Conservation (phyloP, 208 protist genomes). For the Wallacemonas collosoma region DNA sequence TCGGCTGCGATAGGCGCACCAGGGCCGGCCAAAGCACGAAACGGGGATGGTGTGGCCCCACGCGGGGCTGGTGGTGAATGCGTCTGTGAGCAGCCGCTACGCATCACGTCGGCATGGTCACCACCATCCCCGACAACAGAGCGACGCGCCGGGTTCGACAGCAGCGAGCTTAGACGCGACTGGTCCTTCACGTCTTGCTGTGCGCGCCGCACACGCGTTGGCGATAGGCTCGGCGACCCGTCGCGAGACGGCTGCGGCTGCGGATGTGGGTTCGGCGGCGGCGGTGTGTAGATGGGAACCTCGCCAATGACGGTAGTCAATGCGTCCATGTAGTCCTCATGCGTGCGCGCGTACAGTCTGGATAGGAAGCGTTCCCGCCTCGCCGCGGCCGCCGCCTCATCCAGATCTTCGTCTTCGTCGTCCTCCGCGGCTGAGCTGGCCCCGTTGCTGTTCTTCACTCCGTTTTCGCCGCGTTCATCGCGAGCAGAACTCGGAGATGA, state of each 20-base stretch:
- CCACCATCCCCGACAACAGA: too few relatives aligned
- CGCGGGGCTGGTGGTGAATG: too few relatives aligned
- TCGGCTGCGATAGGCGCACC: too few relatives aligned
- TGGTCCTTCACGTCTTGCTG: background rate
- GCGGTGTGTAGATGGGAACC: slow-evolving; percentile 10
- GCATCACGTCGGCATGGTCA: too few relatives aligned
- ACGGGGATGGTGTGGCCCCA: too few relatives aligned
- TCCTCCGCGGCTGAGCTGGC: too few relatives aligned
- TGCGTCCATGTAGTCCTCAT: slow-evolving; percentile 10
- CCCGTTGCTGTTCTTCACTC: too few relatives aligned
- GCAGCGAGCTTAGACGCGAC: background rate
- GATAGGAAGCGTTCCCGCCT: background rate
- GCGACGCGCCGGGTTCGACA: background rate
- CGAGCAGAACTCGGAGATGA: too few relatives aligned
- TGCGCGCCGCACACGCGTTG: background rate
- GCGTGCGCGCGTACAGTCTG: background rate
- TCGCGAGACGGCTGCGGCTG: background rate
- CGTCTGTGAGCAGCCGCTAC: too few relatives aligned
- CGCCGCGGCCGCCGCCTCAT: background rate
- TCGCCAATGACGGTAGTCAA: background rate
- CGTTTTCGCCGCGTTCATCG: too few relatives aligned
- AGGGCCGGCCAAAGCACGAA: too few relatives aligned
- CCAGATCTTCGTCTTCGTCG: background rate
- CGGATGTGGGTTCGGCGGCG: background rate
- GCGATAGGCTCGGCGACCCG: background rate